Base-by-base conservation (phyloP, 495 filamentous ascomycete species). In the Neurospora sp. region DNA sequence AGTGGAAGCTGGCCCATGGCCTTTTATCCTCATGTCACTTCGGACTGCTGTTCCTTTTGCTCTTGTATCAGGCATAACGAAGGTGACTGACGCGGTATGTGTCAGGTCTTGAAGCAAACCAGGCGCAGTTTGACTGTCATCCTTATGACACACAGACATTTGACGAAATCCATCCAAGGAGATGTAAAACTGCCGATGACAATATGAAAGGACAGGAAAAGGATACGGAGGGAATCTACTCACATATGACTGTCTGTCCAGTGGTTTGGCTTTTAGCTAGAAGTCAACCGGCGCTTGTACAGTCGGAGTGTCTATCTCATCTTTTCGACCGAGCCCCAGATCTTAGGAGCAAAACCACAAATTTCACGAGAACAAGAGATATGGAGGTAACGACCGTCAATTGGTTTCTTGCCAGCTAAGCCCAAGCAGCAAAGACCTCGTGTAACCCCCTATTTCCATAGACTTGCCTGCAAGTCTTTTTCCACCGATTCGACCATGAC, bases 131-230 rank as follows among this genome's bases (percentile, higher is more conserved):
- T 46, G 42, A 18, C 18, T 46, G 18, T n/a, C 9, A 3, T 8
- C 10, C 46, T 23, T 23, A 23, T 54, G 46, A 54, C 46, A 6
- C n/a, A 23, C 4, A 54, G 46, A 54, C 46, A 54, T 2, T 54
- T 54, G 46, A 54, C 10, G 10, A 54, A 2, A 54, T 54, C n/a
- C 20, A 46, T 46, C 42, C 0, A 20, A 0, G 18, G 42, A 8
- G 42, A 10, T 20, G 3, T 20, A 0, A 46, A 46, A 20, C 9
- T n/a, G 10, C 8, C 18, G 42, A 20, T 20, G 18, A 46, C 2
- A 1, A 10, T 20, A 10, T 0, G 18, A 0, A 46, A 5, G 0
- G n/a, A 20, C 18, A 0, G 0, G 10, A 20, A 4, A 0, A 1
- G 11, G 0, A 4, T 4, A 0, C 1, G 1, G 0, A 46, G 0